A percentile compares a stretch with the other conserved stretches of the same genome.
Evolutionary conservation across 2,329 filamentous ascomycete species (phyloP).

Genomic region (Aspergillus fumigatus): DNA sequence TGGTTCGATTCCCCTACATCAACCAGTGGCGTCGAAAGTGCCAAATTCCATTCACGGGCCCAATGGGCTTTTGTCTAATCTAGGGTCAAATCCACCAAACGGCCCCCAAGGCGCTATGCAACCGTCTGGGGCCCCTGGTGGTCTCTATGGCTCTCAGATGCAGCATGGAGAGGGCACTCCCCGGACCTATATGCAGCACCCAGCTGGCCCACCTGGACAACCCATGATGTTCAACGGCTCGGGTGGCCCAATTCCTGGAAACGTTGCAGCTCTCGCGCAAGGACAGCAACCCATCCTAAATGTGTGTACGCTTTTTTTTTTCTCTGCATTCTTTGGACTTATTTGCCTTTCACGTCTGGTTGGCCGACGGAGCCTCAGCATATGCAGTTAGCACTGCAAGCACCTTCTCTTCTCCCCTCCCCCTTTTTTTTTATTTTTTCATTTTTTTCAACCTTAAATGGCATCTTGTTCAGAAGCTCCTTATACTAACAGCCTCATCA

Average conservation of each 20-base stretch:
- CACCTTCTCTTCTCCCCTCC: constrained; percentile 4
- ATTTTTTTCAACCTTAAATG: background rate
- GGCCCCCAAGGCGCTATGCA: constrained; percentile 53
- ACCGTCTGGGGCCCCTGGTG: constrained; percentile 56
- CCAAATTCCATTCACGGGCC: constrained; percentile 84
- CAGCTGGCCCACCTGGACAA: constrained; percentile 49
- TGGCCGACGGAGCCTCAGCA: too few relatives aligned
- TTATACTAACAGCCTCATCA: constrained; percentile 22
- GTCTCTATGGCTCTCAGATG: constrained; percentile 66
- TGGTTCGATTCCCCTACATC: constrained; percentile 85
- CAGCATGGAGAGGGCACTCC: constrained; percentile 54
- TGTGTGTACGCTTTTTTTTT: constrained; percentile 37
- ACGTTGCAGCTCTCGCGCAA: constrained; percentile 61
- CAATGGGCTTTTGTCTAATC: constrained; percentile 76
- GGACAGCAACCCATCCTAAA: constrained; percentile 80
- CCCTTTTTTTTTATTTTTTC: too few relatives aligned
- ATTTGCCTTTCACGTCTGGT: background rate
- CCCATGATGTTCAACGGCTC: constrained; percentile 47
- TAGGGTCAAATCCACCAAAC: constrained; percentile 57
- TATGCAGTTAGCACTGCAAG: too few relatives aligned
- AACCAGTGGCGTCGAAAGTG: constrained; percentile 81
- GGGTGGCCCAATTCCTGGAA: constrained; percentile 43
- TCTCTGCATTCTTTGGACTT: background rate
- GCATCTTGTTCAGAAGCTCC: background rate
- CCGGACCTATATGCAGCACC: constrained; percentile 60